Base-by-base conservation (phyloP, 371 early-diverging fungal genomes). In the Enterocytospora artemiae region DNA sequence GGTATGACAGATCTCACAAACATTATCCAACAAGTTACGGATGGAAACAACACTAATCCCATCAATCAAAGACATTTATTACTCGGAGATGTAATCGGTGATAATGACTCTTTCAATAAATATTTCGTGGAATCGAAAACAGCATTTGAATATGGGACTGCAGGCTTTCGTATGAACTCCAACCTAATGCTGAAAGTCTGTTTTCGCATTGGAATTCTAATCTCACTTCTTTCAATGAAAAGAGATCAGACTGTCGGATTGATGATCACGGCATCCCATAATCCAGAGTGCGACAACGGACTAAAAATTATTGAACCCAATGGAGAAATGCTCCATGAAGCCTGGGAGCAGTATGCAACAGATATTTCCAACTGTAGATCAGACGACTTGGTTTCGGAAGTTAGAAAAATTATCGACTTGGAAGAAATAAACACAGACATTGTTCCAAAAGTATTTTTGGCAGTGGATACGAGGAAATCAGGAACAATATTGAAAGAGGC, bases 191-290 rank as follows among this genome's bases (percentile, higher is more conserved):
- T 59, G 25, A 63, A 73, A 84, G 84, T 93, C 77, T 91, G 88
- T 82, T 85, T 90, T 62, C 86, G 89, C 27, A 95, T 89, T 59
- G 82, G 94, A 52, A 79, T 96, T 63, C 92, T 93, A 16, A 84
- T 84, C 24, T 80, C 95, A 48, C 85, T 95, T 55, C 90, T 91
- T 18, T 85, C 87, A 69, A 84, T 83, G 69, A 81, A 88, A 52
- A 79, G 83, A 55, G 89, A 92, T 43, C 83, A 86, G 65, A 81
- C 82, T 59, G 89, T 98, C 63, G 99, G 99, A 65, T 85, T 91
- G 41, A 93, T 96, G 93, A 84, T 98, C 62, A 98, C 99, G 48
- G 99, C 96, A 39, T 91, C 91, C 34, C 99, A 98, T 81, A 96
- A 96, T 79, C 89, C 91, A 55, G 90, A 82, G 65, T 81, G 82